Evolutionary conservation across 2,329 filamentous ascomycete species (phyloP).

Genomic region (Aspergillus melleus): DNA sequence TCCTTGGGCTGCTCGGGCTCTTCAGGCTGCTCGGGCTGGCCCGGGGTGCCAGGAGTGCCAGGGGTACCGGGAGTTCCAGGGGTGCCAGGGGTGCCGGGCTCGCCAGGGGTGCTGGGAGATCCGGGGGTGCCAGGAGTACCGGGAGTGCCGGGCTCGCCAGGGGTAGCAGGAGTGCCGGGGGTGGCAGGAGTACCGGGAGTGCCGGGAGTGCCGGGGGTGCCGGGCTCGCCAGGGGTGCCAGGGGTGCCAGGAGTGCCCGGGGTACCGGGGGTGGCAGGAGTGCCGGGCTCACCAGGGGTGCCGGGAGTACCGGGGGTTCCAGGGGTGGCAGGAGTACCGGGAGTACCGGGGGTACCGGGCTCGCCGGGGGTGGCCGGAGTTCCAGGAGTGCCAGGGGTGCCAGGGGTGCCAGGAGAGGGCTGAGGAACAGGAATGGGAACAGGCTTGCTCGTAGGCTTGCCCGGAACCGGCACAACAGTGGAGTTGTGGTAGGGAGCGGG

Average conservation of each 20-base stretch:
- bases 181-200: constrained; percentile 6
- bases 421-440: constrained; percentile 15
- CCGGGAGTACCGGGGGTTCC: constrained; percentile 1
- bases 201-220: constrained; percentile 2
- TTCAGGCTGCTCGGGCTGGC: background rate
- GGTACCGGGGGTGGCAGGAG: constrained; percentile 5
- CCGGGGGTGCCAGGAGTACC: background rate
- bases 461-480: constrained; percentile 11
- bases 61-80: background rate
- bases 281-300: constrained; percentile 1
- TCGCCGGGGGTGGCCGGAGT: constrained; percentile 3
- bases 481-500: constrained; percentile 7
- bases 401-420: constrained; percentile 2
- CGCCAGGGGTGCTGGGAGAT: background rate
- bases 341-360: constrained; percentile 11
- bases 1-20: background rate
- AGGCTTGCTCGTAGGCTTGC: constrained; percentile 19
- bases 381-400: constrained; percentile 1
- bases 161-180: background rate
- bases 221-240: background rate
- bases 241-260: constrained; percentile 1
- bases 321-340: constrained; percentile 5
- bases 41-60: background rate
- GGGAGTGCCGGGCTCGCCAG: constrained; percentile 7
- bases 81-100: background rate